Conservation (phyloP, 2,329 filamentous ascomycete species). For the Cordyceps fumosorosea region DNA sequence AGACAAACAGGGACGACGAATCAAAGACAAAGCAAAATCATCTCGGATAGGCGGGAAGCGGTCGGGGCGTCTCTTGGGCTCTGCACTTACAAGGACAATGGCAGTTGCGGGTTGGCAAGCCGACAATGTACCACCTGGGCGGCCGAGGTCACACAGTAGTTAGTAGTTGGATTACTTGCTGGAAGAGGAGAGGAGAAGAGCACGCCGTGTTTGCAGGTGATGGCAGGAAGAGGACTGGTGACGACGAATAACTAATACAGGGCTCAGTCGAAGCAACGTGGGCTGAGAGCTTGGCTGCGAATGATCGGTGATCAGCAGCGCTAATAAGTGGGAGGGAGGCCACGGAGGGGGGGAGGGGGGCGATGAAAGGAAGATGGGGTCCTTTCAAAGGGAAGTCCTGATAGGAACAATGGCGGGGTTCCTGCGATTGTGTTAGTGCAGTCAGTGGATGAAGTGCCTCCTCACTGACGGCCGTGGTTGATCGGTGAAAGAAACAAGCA, state of each 20-base stretch:
- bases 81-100: neutral
- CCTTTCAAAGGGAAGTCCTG: too few species aligned
- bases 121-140: too few species aligned
- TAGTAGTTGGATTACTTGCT: too few species aligned
- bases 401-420: neutral
- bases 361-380: neutral
- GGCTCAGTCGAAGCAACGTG: neutral
- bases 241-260: slow-evolving; percentile 4
- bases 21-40: too few species aligned
- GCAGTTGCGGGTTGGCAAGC: too few species aligned
- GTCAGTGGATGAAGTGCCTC: neutral
- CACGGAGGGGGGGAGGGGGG: neutral
- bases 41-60: too few species aligned
- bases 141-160: too few species aligned
- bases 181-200: neutral
- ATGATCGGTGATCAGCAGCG: neutral
- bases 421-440: neutral
- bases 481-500: too few species aligned
- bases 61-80: neutral
- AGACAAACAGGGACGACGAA: neutral
- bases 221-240: neutral
- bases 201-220: slow-evolving; percentile 8
- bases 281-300: neutral
- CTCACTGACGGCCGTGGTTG: too few species aligned
- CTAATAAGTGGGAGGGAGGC: neutral